These are phyloP conservation scores for Komagataella pastoris DNA, from an alignment of 805 yeast genomes.

Conservation along the genomic window DNA sequence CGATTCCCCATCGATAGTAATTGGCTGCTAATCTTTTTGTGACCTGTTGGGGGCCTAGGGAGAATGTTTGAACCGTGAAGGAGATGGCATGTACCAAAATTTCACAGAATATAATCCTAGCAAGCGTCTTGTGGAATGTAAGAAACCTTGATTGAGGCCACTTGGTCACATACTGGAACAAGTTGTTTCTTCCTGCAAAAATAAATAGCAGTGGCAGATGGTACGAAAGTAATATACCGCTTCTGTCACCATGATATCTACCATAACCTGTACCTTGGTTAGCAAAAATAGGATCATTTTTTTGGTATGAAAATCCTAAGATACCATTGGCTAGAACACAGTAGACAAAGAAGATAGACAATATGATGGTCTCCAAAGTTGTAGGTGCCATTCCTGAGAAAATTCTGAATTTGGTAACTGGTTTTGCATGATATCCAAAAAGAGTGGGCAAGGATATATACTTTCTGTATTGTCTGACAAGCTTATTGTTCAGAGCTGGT, in stretches of 20 bases:
- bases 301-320: not conserved
- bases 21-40: constrained; percentile 6
- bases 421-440: not conserved
- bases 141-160: constrained; percentile 44
- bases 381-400: not conserved
- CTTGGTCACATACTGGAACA: constrained; percentile 49
- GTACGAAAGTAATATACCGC: constrained; percentile 36
- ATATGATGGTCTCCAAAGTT: not conserved
- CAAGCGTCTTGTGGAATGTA: constrained; percentile 44
- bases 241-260: constrained; percentile 32
- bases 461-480: not conserved
- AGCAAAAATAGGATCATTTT: not conserved
- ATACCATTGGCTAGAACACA: not conserved
- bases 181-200: constrained; percentile 52
- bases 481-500: not conserved
- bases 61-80: constrained; percentile 7
- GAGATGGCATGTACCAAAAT: constrained; percentile 30
- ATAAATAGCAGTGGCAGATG: constrained; percentile 36
- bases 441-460: not conserved
- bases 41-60: not conserved
- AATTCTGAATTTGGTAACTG: not conserved
- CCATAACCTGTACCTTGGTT: constrained; percentile 10
- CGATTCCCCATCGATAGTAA: constrained; percentile 17
- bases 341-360: not conserved
- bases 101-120: constrained; percentile 27